phyloP scores from a whole-genome alignment of 345 rosid genomes.

The Geranium brycei region DNA sequence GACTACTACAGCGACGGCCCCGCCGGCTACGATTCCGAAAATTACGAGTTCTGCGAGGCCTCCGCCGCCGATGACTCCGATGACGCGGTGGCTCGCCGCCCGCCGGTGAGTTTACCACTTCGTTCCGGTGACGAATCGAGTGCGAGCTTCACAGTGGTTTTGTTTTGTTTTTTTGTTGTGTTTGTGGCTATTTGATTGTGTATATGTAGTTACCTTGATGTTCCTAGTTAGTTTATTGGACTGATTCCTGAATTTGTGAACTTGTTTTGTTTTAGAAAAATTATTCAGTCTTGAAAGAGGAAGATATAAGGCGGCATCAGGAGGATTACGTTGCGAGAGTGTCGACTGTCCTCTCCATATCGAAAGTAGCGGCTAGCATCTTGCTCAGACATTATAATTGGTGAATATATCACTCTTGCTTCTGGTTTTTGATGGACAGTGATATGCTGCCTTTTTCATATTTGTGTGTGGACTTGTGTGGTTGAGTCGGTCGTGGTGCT shows the following conservation, averaged over 20 bases:
- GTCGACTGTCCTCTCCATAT: constrained; percentile 67
- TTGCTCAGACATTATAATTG: constrained; percentile 68
- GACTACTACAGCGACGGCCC: constrained; percentile 41
- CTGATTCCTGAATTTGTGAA: not conserved
- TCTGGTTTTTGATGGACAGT: not conserved
- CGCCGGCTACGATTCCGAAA: constrained; percentile 31
- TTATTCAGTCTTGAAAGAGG: constrained; percentile 52
- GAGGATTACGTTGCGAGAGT: constrained; percentile 59
- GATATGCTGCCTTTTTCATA: not conserved
- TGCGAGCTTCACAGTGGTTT: not conserved
- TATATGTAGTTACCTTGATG: not conserved
- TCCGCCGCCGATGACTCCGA: constrained; percentile 50
- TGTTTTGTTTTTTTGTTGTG: not conserved
- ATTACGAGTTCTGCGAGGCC: constrained; percentile 47
- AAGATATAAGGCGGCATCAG: constrained; percentile 54
- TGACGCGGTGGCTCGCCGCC: constrained; percentile 28
- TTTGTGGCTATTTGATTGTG: not conserved
- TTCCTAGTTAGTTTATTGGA: not conserved
- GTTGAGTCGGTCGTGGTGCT: too few relatives aligned
- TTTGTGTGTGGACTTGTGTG: too few relatives aligned
- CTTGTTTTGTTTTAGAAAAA: constrained; percentile 38
- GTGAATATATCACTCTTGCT: constrained; percentile 23
- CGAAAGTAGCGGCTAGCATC: constrained; percentile 44
- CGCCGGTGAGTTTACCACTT: constrained; percentile 30
- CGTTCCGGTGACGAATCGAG: too few relatives aligned